Percentiles rank a stretch among this genome's conserved stretches.
Evolutionary conservation across 495 filamentous ascomycete species (phyloP).

Genomic region (Penicillium egyptiacum): DNA sequence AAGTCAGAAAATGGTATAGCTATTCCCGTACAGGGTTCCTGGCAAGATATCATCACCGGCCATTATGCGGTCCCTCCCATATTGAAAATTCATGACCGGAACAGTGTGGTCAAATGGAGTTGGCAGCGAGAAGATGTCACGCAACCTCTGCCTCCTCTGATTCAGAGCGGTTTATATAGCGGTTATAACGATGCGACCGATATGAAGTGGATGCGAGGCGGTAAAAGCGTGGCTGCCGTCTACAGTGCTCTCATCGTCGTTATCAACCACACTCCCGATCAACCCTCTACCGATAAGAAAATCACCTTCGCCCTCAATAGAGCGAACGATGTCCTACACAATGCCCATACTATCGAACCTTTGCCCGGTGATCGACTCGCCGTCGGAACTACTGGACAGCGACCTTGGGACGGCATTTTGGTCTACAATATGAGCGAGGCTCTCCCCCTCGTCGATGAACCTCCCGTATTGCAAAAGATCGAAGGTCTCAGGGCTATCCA

Average conservation of each 20-base stretch:
- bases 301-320: slow-evolving; percentile 31
- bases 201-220: slow-evolving; percentile 30
- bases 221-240: slow-evolving; percentile 26
- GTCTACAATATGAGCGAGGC: slow-evolving; percentile 29
- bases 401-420: slow-evolving; percentile 30
- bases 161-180: slow-evolving; percentile 23
- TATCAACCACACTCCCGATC: slow-evolving; percentile 31
- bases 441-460: slow-evolving; percentile 26
- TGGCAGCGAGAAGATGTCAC: slow-evolving; percentile 27
- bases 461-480: slow-evolving; percentile 30
- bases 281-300: slow-evolving; percentile 27
- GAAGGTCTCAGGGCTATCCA: slow-evolving; percentile 33
- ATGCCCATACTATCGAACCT: slow-evolving; percentile 30
- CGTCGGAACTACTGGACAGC: slow-evolving; percentile 30
- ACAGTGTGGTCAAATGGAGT: slow-evolving; percentile 28
- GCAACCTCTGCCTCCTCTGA: slow-evolving; percentile 19
- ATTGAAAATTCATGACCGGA: slow-evolving; percentile 30
- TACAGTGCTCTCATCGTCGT: slow-evolving; percentile 26
- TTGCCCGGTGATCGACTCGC: slow-evolving; percentile 28
- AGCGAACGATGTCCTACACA: slow-evolving; percentile 25
- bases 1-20: slow-evolving; percentile 12
- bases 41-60: slow-evolving; percentile 32
- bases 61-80: slow-evolving; percentile 26
- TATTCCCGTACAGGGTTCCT: slow-evolving; percentile 7
- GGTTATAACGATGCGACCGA: slow-evolving; percentile 33